These are phyloP conservation scores for Zizania palustris DNA, from an alignment of 202 grass and related monocot species.

Conservation along the genomic window DNA sequence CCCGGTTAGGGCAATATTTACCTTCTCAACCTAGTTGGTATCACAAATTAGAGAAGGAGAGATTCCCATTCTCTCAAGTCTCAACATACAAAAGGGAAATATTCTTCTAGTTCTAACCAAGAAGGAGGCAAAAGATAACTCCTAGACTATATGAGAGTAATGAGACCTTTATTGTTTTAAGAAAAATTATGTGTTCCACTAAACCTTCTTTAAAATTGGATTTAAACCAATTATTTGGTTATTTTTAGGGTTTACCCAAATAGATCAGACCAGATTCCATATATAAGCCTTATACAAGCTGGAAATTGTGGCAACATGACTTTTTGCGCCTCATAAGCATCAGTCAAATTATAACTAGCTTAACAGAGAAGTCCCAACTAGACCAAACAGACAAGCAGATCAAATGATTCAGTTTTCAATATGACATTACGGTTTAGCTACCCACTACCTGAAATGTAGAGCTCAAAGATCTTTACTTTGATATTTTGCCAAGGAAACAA, in stretches of 20 bases:
- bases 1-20: too few relatives aligned
- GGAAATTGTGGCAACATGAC: constrained; percentile 1
- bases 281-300: not conserved
- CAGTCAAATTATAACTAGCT: not conserved
- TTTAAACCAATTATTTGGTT: not conserved
- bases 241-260: constrained; percentile 7
- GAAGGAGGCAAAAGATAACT: constrained; percentile 35
- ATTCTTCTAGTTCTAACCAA: constrained; percentile 31
- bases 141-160: constrained; percentile 24
- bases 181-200: constrained; percentile 1
- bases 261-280: not conserved
- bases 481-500: constrained; percentile 11
- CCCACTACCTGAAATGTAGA: constrained; percentile 11
- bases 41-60: not conserved
- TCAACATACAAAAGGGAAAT: constrained; percentile 7
- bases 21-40: too few relatives aligned
- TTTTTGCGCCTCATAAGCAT: constrained; percentile 9
- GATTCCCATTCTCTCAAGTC: constrained; percentile 20
- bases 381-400: not conserved
- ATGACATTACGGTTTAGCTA: constrained; percentile 2
- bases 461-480: not conserved
- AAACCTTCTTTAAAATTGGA: not conserved
- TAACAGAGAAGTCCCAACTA: constrained; percentile 4
- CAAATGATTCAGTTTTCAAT: constrained; percentile 4
- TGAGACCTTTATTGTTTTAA: not conserved